Conservation (phyloP, 2,329 filamentous ascomycete genomes). For the Aspergillus sp. region DNA sequence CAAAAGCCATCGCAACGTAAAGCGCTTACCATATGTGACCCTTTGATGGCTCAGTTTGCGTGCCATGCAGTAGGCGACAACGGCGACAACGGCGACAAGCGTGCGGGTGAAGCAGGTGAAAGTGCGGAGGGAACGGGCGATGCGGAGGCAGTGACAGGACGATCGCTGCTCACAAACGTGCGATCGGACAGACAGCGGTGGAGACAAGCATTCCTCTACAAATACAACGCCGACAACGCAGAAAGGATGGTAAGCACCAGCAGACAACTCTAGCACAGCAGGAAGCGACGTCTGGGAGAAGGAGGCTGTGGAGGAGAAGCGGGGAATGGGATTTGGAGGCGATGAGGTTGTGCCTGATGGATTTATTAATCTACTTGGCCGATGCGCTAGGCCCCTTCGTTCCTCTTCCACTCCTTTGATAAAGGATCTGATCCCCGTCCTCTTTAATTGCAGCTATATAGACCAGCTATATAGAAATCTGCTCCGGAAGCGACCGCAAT, state of each 20-base stretch:
- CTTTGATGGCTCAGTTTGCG: conserved; percentile 66
- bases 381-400: neutral
- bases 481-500: neutral
- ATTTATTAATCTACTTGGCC: conserved; percentile 10
- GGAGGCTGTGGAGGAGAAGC: conserved; percentile 9
- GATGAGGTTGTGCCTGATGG: conserved; percentile 3
- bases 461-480: neutral
- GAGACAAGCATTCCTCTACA: conserved; percentile 1
- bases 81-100: conserved; percentile 3
- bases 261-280: neutral
- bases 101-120: conserved; percentile 16
- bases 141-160: conserved; percentile 22
- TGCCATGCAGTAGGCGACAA: conserved; percentile 52
- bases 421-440: neutral
- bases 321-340: conserved; percentile 4
- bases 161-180: conserved; percentile 17
- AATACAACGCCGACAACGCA: neutral
- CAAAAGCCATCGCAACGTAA: neutral
- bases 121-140: conserved; percentile 20
- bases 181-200: conserved; percentile 6
- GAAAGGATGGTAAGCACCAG: neutral
- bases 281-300: neutral
- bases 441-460: neutral
- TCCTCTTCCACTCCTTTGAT: neutral
- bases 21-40: conserved; percentile 65